phyloP scores from a whole-genome alignment of 2,329 filamentous ascomycete genomes.

The Fusarium luffae region DNA sequence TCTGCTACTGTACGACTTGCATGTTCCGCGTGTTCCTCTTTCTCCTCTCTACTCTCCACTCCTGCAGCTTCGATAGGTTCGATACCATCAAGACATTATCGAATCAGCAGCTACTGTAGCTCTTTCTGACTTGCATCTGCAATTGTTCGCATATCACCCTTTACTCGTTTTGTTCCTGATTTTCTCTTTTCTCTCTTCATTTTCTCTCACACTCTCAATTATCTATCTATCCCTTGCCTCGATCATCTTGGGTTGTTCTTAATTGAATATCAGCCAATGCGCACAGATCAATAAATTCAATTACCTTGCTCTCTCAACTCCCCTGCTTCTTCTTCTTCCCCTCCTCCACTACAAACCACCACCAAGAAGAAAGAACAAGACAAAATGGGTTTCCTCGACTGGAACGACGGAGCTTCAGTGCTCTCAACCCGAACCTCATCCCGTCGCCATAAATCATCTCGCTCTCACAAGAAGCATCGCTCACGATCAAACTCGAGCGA shows the following conservation, averaged over 20 bases:
- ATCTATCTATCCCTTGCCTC: neutral
- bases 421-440: slow-evolving; percentile 45
- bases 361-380: neutral
- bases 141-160: slow-evolving; percentile 27
- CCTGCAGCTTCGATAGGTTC: neutral
- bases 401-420: slow-evolving; percentile 49
- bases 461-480: slow-evolving; percentile 50
- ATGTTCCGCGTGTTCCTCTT: slow-evolving; percentile 8
- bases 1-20: slow-evolving; percentile 1
- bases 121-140: slow-evolving; percentile 39
- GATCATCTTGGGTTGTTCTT: neutral
- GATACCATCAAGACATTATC: neutral
- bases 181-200: neutral
- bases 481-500: slow-evolving; percentile 52
- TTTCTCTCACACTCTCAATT: neutral
- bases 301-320: neutral
- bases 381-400: slow-evolving; percentile 51
- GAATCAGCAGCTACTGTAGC: neutral
- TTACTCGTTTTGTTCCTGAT: slow-evolving; percentile 11
- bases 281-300: slow-evolving; percentile 13
- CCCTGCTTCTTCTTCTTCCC: neutral
- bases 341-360: neutral
- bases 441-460: slow-evolving; percentile 46
- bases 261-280: slow-evolving; percentile 19
- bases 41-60: slow-evolving; percentile 1